phyloP scores from a whole-genome alignment of 257 asterid species.

The Penstemon davidsonii region DNA sequence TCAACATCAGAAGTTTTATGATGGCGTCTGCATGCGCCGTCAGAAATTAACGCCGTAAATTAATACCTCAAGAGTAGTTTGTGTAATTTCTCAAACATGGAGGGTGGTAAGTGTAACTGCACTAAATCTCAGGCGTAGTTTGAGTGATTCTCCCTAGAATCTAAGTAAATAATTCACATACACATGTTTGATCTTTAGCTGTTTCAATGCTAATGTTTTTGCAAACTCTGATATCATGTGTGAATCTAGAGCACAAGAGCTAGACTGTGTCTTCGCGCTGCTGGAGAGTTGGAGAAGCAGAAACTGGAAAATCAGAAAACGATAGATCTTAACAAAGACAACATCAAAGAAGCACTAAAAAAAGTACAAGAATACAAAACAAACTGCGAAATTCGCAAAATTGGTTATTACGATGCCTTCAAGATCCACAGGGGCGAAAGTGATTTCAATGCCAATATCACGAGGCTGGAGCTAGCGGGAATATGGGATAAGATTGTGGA shows the following conservation, averaged over 20 bases:
- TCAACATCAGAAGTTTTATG: no score
- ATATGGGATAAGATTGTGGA: slow-evolving; percentile 77
- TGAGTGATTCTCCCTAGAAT: no score
- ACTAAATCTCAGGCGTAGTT: no score
- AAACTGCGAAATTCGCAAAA: slow-evolving; percentile 58
- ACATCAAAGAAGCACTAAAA: slow-evolving; percentile 47
- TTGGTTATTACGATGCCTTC: slow-evolving; percentile 85
- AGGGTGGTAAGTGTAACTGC: no score
- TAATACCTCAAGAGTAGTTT: no score
- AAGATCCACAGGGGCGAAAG: slow-evolving; percentile 51
- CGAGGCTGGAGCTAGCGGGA: slow-evolving; percentile 66
- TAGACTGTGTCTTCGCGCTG: slow-evolving; percentile 81
- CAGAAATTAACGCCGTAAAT: no score
- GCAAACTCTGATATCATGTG: background rate
- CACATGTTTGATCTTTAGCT: no score
- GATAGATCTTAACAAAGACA: slow-evolving; percentile 48
- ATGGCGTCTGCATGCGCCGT: no score
- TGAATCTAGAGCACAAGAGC: slow-evolving; percentile 63
- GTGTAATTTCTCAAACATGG: no score
- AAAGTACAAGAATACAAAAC: slow-evolving; percentile 66
- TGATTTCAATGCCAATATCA: slow-evolving; percentile 70
- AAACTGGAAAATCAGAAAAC: slow-evolving; percentile 58
- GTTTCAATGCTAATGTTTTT: background rate
- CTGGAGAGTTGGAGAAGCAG: slow-evolving; percentile 75
- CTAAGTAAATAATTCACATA: no score